These are phyloP conservation scores for Fraxinus ornus DNA, from an alignment of 305 asterid genomes.

Conservation along the genomic window DNA sequence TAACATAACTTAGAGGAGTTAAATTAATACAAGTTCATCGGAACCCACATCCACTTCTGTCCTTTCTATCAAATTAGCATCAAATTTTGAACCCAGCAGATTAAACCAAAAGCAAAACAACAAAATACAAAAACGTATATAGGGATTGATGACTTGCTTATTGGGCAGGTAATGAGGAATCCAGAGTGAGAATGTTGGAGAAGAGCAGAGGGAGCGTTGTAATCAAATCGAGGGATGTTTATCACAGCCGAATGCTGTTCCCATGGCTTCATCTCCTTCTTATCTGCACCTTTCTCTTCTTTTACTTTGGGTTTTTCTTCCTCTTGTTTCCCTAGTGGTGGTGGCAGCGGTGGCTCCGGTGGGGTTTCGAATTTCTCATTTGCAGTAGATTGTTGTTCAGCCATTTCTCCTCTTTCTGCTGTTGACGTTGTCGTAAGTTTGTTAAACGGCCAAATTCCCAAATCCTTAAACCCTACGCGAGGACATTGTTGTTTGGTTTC, in stretches of 20 bases:
- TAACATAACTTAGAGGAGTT: not conserved
- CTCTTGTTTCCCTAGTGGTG: not conserved
- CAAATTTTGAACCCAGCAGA: not conserved
- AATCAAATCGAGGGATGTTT: constrained; percentile 46
- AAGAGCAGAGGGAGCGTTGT: constrained; percentile 41
- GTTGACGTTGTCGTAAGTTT: not conserved
- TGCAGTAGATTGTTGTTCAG: not conserved
- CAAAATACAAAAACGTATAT: not conserved
- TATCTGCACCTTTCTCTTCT: not conserved
- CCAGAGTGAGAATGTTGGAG: constrained; percentile 41
- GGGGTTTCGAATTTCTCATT: not conserved
- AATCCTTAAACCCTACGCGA: not conserved
- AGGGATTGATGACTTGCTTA: constrained; percentile 27
- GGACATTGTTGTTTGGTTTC: constrained; percentile 3
- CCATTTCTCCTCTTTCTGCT: not conserved
- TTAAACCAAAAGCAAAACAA: not conserved
- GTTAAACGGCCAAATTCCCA: not conserved
- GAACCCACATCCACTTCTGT: not conserved
- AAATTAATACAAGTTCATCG: not conserved
- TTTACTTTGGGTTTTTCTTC: not conserved
- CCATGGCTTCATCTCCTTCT: constrained; percentile 48
- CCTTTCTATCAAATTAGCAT: not conserved
- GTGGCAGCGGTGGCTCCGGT: not conserved
- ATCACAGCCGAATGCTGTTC: constrained; percentile 52
- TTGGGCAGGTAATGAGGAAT: constrained; percentile 49